These are phyloP conservation scores for Voacanga thouarsii DNA, from an alignment of 257 asterid species.

Conservation along the genomic window DNA sequence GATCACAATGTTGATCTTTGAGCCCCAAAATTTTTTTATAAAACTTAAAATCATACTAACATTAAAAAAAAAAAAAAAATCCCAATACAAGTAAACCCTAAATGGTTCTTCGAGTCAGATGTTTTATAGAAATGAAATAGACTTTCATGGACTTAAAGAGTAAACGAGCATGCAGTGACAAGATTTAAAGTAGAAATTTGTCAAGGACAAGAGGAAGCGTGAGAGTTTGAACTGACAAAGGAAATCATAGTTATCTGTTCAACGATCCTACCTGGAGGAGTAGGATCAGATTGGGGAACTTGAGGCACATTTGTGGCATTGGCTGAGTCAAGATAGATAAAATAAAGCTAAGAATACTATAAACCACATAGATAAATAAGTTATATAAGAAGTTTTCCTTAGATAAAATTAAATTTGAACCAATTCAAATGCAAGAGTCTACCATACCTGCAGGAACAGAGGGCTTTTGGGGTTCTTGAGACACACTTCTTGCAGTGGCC, in stretches of 20 bases:
- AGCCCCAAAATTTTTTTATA: no score
- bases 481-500: slow-evolving; percentile 40
- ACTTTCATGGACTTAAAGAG: background rate
- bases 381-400: background rate
- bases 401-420: background rate
- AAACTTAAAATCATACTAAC: no score
- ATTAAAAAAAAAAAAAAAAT: no score
- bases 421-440: background rate
- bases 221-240: background rate
- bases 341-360: slow-evolving; percentile 5
- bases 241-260: slow-evolving; percentile 10
- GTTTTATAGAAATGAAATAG: no score
- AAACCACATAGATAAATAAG: background rate
- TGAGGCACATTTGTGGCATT: slow-evolving; percentile 44
- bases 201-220: background rate
- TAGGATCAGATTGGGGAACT: slow-evolving; percentile 50
- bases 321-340: slow-evolving; percentile 33
- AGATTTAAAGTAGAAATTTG: background rate
- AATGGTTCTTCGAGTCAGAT: no score
- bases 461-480: slow-evolving; percentile 43
- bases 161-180: background rate
- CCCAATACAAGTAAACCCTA: no score
- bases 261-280: slow-evolving; percentile 48
- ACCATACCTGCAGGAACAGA: slow-evolving; percentile 33
- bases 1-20: no score